Conservation (phyloP, 2,329 filamentous ascomycete species). For the Escovopsis sp. region DNA sequence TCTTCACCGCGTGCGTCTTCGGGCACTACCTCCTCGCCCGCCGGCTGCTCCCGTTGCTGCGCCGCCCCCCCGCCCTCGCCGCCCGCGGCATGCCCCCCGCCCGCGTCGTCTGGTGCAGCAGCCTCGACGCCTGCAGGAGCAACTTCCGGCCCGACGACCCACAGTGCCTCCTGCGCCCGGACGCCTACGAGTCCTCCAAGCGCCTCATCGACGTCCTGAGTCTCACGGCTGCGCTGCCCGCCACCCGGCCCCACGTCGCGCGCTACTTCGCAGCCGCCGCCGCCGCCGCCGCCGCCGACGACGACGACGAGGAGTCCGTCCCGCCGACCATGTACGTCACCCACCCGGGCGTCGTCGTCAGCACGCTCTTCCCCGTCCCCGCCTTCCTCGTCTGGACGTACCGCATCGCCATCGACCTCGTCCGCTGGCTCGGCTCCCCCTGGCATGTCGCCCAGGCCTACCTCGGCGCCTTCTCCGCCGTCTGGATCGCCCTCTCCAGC, state of each 20-base stretch:
- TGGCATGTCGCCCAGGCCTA: constrained; percentile 78
- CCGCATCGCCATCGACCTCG: constrained; percentile 51
- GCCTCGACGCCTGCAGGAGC: constrained; percentile 48
- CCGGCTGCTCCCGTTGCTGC: constrained; percentile 60
- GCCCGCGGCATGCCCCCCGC: constrained; percentile 24
- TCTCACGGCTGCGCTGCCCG: constrained; percentile 56
- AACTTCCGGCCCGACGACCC: constrained; percentile 55
- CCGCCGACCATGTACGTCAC: constrained; percentile 57
- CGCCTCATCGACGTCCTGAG: constrained; percentile 71
- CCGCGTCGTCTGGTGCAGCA: constrained; percentile 77
- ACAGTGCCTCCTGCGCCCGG: constrained; percentile 48
- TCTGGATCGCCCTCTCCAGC: constrained; percentile 61
- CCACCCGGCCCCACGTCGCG: constrained; percentile 40
- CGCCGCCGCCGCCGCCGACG: constrained; percentile 6
- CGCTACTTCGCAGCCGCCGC: too few relatives aligned
- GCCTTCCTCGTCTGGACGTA: constrained; percentile 57
- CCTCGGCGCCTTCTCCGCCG: constrained; percentile 57
- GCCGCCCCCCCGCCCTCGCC: constrained; percentile 25
- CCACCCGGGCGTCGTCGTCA: constrained; percentile 79
- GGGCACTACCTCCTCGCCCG: constrained; percentile 87
- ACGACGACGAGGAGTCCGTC: constrained; percentile 11
- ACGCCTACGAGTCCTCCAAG: constrained; percentile 77
- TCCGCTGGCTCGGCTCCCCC: constrained; percentile 65
- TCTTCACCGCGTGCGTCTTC: constrained; percentile 88
- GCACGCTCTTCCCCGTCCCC: constrained; percentile 63